Conservation (phyloP, 768 basidiomycete genomes). For the Mycena polygramma region DNA sequence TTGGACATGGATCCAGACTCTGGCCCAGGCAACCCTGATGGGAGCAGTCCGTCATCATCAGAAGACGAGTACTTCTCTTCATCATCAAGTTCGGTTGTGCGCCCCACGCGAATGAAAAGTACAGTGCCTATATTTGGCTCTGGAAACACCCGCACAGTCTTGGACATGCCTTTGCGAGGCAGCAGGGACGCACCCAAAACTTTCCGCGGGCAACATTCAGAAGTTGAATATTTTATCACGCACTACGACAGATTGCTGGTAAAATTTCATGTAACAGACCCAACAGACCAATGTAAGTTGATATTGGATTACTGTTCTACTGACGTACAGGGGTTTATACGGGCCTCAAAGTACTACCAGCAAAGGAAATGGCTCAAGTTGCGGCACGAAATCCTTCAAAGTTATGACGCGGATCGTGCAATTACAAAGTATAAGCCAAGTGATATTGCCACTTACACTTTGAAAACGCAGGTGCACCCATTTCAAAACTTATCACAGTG, state of each 20-base stretch:
- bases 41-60: too few relatives aligned
- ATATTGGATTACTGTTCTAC: constrained; percentile 11
- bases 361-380: background rate
- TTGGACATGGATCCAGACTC: too few relatives aligned
- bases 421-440: background rate
- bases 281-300: background rate
- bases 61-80: too few relatives aligned
- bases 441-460: background rate
- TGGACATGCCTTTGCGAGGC: constrained; percentile 16
- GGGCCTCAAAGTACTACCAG: background rate
- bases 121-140: too few relatives aligned
- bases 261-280: background rate
- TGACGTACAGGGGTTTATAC: constrained; percentile 8
- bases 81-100: too few relatives aligned
- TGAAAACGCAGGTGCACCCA: background rate
- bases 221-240: constrained; percentile 2
- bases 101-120: too few relatives aligned
- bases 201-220: background rate
- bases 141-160: background rate
- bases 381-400: background rate
- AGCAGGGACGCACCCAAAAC: constrained; percentile 4
- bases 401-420: constrained; percentile 12
- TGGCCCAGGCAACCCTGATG: too few relatives aligned
- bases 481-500: background rate
- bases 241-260: constrained; percentile 6